Evolutionary conservation across 805 yeast genomes (phyloP).

Genomic region (Pichia rugopelliculosa): DNA sequence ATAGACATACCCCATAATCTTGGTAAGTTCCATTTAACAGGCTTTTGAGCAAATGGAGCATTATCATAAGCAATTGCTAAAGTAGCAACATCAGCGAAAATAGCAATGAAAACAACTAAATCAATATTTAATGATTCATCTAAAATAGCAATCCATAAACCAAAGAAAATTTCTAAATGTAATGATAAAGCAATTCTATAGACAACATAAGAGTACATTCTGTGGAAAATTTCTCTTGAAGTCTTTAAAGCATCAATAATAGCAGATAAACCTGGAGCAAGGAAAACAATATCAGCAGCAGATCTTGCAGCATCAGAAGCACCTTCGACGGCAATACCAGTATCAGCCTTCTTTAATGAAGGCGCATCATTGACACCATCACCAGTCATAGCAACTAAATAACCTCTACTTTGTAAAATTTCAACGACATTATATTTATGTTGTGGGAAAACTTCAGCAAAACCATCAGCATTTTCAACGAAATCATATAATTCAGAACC

Average conservation of each 20-base stretch:
- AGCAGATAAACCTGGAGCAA: constrained; percentile 93
- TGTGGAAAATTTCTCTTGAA: constrained; percentile 96
- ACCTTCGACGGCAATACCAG: constrained; percentile 98
- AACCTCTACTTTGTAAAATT: constrained; percentile 91
- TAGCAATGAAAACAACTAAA: constrained; percentile 92
- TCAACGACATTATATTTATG: constrained; percentile 95
- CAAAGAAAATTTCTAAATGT: constrained; percentile 90
- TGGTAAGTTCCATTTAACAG: constrained; percentile 96
- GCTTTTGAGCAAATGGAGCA: constrained; percentile 89
- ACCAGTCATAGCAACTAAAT: constrained; percentile 98
- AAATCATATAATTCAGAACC: constrained; percentile 97
- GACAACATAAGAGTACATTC: constrained; percentile 97
- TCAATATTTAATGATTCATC: constrained; percentile 81
- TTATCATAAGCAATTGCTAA: constrained; percentile 95
- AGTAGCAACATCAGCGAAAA: constrained; percentile 96
- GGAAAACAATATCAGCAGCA: constrained; percentile 93
- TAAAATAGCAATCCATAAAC: constrained; percentile 94
- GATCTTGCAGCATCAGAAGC: constrained; percentile 96
- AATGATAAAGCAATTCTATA: constrained; percentile 95
- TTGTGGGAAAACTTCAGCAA: constrained; percentile 98
- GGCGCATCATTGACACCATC: constrained; percentile 99
- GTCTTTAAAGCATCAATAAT: constrained; percentile 92
- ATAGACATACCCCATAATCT: constrained; percentile 97
- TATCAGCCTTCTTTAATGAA: constrained; percentile 90
- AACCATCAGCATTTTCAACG: constrained; percentile 97